phyloP scores from a whole-genome alignment of 2,329 filamentous ascomycete species.

The Endoconidiophora laricicola region DNA sequence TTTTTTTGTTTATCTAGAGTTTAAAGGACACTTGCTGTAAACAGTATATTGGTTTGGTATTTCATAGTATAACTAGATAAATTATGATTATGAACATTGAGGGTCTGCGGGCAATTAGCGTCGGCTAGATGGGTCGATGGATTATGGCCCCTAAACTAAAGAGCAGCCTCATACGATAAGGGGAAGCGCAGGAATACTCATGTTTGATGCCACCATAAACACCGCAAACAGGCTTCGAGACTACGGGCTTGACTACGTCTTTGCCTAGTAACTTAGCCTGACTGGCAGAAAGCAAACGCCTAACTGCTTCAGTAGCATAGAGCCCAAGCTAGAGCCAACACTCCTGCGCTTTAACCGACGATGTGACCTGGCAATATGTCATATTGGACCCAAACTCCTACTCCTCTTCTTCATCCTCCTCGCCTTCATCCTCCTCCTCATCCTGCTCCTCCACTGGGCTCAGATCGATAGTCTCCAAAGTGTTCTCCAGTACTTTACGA shows the following conservation, averaged over 20 bases:
- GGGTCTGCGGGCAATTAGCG: too few relatives aligned
- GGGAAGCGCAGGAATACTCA: too few relatives aligned
- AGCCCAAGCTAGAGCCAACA: neutral
- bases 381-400: neutral
- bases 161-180: too few relatives aligned
- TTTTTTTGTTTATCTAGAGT: too few relatives aligned
- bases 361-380: neutral
- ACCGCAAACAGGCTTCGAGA: neutral
- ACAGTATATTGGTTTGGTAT: too few relatives aligned
- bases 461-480: slow-evolving; percentile 23
- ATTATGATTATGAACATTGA: too few relatives aligned
- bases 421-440: neutral
- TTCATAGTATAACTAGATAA: too few relatives aligned
- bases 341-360: neutral
- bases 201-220: too few relatives aligned
- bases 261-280: neutral
- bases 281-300: too few relatives aligned
- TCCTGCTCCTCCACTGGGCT: slow-evolving; percentile 9
- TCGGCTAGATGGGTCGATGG: too few relatives aligned
- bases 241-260: neutral
- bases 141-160: too few relatives aligned
- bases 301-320: neutral
- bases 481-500: slow-evolving; percentile 29
- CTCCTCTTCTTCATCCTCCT: neutral
- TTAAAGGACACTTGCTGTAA: too few relatives aligned